phyloP scores from a whole-genome alignment of 768 basidiomycete genomes.

The Macrolepiota albuminosa region DNA sequence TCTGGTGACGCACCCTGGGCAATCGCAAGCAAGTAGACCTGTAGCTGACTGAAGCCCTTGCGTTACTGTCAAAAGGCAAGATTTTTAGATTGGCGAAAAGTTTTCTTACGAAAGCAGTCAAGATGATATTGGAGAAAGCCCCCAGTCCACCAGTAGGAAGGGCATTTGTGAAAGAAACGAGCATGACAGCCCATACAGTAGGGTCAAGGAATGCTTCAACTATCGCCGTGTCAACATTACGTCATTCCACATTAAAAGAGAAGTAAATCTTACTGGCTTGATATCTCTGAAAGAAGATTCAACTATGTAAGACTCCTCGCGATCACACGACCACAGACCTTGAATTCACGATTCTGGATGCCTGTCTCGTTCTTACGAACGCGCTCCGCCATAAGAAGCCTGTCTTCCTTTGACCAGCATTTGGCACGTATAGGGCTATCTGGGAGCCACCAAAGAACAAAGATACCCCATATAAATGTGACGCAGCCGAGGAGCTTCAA shows the following conservation, averaged over 20 bases:
- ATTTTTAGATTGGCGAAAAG: neutral
- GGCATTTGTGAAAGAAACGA: conserved; percentile 45
- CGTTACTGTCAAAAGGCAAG: neutral
- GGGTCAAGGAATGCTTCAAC: conserved; percentile 42
- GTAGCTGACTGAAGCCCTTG: conserved; percentile 42
- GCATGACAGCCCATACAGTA: conserved; percentile 39
- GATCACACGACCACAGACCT: conserved; percentile 19
- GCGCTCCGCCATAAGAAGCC: conserved; percentile 43
- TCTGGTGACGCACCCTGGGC: conserved; percentile 28
- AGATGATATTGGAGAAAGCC: conserved; percentile 49
- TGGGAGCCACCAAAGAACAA: conserved; percentile 46
- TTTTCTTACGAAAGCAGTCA: conserved; percentile 37
- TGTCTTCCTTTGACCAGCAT: conserved; percentile 44
- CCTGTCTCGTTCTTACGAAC: conserved; percentile 49
- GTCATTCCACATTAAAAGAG: neutral
- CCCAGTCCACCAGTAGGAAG: conserved; percentile 44
- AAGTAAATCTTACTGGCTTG: conserved; percentile 25
- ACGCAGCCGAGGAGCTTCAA: conserved; percentile 37
- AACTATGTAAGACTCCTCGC: neutral
- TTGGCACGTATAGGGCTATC: conserved; percentile 43
- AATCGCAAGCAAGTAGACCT: conserved; percentile 49
- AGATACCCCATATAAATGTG: conserved; percentile 43
- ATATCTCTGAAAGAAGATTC: conserved; percentile 15
- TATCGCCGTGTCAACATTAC: conserved; percentile 10
- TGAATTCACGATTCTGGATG: conserved; percentile 48